Evolutionary conservation across 176 grass and related monocot genomes (phyloP).

Genomic region (Zoysia japonica): DNA sequence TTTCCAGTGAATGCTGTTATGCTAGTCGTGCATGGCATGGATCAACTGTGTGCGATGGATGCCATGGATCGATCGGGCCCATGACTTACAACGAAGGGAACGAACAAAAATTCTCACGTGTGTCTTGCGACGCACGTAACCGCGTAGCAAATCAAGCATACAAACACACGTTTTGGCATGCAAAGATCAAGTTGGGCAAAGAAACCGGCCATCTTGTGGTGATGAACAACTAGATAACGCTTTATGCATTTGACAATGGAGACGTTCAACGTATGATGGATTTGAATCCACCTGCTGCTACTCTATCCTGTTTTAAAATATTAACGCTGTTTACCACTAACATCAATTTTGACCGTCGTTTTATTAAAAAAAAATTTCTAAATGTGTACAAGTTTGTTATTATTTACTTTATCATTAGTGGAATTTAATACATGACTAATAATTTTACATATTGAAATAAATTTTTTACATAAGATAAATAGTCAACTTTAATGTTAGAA

Average conservation of each 20-base stretch:
- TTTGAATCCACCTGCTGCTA: not conserved
- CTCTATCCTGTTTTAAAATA: no score
- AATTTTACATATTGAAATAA: no score
- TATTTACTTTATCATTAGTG: no score
- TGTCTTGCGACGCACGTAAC: conserved; percentile 18
- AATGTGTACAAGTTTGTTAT: no score
- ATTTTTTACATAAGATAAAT: no score
- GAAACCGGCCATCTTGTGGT: not conserved
- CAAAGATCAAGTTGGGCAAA: conserved; percentile 25
- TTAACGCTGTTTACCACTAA: fast-evolving
- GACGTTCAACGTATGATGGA: not conserved
- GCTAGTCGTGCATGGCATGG: no score
- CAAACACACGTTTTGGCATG: not conserved
- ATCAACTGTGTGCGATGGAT: no score
- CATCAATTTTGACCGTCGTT: no score
- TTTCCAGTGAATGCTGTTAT: conserved; percentile 1
- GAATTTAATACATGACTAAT: no score
- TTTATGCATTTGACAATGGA: conserved; percentile 5
- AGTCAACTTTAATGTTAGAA: no score
- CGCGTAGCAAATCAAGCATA: not conserved
- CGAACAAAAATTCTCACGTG: not conserved
- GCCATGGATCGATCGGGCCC: no score
- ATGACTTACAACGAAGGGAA: not conserved
- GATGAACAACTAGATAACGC: not conserved
- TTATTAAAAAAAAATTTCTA: no score